Conservation (phyloP, 1,284 basidiomycete genomes). For the Fomitiporia mediterranea region DNA sequence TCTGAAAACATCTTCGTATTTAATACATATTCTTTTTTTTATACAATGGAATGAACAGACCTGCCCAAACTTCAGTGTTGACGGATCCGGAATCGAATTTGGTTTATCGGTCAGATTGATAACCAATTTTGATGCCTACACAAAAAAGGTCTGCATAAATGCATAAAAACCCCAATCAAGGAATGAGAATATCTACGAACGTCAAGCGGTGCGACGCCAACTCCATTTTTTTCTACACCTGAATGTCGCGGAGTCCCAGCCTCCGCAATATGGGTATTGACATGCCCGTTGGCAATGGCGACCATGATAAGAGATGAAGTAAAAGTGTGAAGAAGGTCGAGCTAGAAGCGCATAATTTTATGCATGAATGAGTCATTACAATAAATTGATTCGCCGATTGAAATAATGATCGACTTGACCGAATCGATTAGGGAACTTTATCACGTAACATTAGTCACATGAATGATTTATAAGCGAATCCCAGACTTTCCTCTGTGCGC, state of each 20-base stretch:
- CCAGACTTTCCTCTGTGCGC: too few relatives aligned
- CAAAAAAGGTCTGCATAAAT: background rate
- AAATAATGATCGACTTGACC: too few relatives aligned
- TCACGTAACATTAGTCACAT: too few relatives aligned
- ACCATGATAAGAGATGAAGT: background rate
- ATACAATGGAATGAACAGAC: conserved; percentile 25
- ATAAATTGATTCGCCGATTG: too few relatives aligned
- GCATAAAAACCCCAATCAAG: background rate
- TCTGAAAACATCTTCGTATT: conserved; percentile 12
- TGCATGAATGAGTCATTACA: too few relatives aligned
- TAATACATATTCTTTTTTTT: conserved; percentile 9
- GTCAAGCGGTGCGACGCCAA: background rate
- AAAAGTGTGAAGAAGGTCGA: background rate
- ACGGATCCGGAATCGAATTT: conserved; percentile 37
- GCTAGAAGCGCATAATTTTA: too few relatives aligned
- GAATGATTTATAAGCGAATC: too few relatives aligned
- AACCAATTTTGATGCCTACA: conserved; percentile 42
- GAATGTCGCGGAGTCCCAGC: background rate
- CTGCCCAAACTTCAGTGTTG: conserved; percentile 42
- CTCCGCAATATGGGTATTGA: background rate
- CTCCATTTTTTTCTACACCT: background rate
- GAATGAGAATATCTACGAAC: too few relatives aligned
- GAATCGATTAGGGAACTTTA: too few relatives aligned
- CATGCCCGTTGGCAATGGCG: background rate
- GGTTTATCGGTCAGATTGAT: conserved; percentile 33